A percentile compares a stretch with the other conserved stretches of the same genome.
Conservation (phyloP, 305 asterid genomes). For the Solanum aculeatissimum region DNA sequence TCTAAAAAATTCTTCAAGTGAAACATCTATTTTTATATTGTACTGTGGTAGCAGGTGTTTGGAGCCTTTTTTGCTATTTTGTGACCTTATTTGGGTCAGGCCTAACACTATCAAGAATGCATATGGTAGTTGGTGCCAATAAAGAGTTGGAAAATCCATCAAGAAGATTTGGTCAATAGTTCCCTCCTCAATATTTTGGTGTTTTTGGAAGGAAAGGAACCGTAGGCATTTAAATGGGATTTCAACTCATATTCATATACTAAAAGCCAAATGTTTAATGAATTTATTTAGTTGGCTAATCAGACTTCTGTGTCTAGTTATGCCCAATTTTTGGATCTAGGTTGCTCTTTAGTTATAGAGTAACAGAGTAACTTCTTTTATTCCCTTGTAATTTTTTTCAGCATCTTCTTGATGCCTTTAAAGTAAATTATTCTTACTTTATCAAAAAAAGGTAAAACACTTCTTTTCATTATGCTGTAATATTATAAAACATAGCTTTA, state of each 20-base stretch:
- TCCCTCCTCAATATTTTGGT: neutral
- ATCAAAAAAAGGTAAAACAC: too few relatives aligned
- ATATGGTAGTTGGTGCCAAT: neutral
- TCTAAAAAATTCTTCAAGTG: too few relatives aligned
- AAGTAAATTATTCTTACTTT: too few relatives aligned
- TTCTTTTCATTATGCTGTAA: neutral
- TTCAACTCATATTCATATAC: too few relatives aligned
- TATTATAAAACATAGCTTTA: neutral
- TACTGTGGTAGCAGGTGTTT: neutral
- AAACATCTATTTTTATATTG: neutral
- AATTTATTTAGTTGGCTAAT: too few relatives aligned
- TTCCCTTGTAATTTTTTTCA: too few relatives aligned
- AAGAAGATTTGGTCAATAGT: neutral
- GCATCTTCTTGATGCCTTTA: too few relatives aligned
- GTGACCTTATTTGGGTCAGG: neutral
- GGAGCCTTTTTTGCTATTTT: neutral
- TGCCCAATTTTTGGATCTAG: too few relatives aligned
- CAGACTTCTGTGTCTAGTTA: too few relatives aligned
- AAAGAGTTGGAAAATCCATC: neutral
- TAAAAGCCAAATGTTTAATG: too few relatives aligned
- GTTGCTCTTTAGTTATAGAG: too few relatives aligned
- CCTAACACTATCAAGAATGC: neutral
- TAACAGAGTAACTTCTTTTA: too few relatives aligned
- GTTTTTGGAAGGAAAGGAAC: neutral
- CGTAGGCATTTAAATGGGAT: neutral